Evolutionary conservation across 306 rosid genomes (phyloP).

Genomic region (Heteromeles arbutifolia): DNA sequence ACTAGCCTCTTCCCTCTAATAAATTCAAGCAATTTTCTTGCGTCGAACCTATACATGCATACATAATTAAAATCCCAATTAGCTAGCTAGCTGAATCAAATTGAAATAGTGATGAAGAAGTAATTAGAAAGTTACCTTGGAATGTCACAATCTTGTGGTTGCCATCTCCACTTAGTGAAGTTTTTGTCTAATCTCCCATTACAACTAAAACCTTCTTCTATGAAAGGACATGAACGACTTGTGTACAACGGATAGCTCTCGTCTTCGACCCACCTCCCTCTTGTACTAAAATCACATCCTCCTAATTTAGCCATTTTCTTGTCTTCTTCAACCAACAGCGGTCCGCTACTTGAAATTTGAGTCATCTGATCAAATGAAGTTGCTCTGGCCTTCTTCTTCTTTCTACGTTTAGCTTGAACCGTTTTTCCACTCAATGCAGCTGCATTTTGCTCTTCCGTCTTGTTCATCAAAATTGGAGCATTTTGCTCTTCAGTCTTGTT

Average conservation of each 20-base stretch:
- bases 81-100: background rate
- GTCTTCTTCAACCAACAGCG: background rate
- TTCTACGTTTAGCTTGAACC: background rate
- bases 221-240: conserved; percentile 62
- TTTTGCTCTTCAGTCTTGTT: conserved; percentile 11
- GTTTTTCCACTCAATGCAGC: background rate
- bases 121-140: conserved; percentile 44
- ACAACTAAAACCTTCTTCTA: conserved; percentile 93
- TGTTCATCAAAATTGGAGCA: background rate
- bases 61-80: conserved; percentile 4
- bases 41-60: conserved; percentile 56
- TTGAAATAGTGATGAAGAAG: background rate
- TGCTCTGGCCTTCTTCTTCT: background rate
- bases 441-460: background rate
- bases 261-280: conserved; percentile 78
- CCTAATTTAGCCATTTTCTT: background rate
- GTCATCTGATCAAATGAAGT: background rate
- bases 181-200: conserved; percentile 79
- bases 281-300: conserved; percentile 57
- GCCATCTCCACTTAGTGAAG: conserved; percentile 82
- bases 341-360: background rate
- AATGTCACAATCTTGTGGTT: conserved; percentile 56
- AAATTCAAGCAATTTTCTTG: conserved; percentile 77
- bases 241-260: conserved; percentile 63
- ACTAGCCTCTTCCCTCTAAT: conserved; percentile 88